Conservation (phyloP, 2,329 filamentous ascomycete genomes). For the Penicillium frequentans region DNA sequence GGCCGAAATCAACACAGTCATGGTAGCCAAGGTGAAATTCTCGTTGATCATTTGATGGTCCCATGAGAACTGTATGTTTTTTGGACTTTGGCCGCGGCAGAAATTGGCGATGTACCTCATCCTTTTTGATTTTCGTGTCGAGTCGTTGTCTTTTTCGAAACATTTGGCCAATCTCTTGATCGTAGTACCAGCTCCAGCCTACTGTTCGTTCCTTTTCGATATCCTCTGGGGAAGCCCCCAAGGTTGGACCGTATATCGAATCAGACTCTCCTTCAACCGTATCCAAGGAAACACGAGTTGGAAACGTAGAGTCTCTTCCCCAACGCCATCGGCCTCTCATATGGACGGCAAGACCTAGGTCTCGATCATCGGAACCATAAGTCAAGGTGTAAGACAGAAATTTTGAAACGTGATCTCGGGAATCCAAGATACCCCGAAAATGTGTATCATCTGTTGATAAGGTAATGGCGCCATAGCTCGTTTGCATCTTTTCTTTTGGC, state of each 20-base stretch:
- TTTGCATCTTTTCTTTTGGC: constrained; percentile 12
- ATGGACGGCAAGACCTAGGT: constrained; percentile 49
- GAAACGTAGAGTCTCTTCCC: constrained; percentile 51
- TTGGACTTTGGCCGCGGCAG: constrained; percentile 33
- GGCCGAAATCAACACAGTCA: constrained; percentile 46
- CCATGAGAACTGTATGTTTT: constrained; percentile 52
- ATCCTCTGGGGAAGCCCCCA: constrained; percentile 44
- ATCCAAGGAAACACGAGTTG: constrained; percentile 44
- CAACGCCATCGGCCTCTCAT: constrained; percentile 52
- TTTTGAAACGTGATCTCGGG: constrained; percentile 41
- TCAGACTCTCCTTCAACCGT: constrained; percentile 25
- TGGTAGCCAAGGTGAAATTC: constrained; percentile 44
- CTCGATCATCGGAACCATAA: constrained; percentile 53
- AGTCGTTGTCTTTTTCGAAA: constrained; percentile 47
- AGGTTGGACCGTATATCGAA: constrained; percentile 44
- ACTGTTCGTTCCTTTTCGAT: constrained; percentile 46
- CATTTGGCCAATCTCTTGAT: constrained; percentile 37
- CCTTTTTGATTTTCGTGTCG: constrained; percentile 30
- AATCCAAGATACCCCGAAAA: constrained; percentile 38
- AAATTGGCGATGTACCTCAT: constrained; percentile 43
- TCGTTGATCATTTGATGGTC: constrained; percentile 47
- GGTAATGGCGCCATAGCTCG: constrained; percentile 19
- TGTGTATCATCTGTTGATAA: constrained; percentile 30
- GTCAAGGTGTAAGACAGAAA: constrained; percentile 48
- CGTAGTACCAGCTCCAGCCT: constrained; percentile 57